Evolutionary conservation across 164 flowering plant genomes (phyloP).

Genomic region (Magnolia kwangsiensis): DNA sequence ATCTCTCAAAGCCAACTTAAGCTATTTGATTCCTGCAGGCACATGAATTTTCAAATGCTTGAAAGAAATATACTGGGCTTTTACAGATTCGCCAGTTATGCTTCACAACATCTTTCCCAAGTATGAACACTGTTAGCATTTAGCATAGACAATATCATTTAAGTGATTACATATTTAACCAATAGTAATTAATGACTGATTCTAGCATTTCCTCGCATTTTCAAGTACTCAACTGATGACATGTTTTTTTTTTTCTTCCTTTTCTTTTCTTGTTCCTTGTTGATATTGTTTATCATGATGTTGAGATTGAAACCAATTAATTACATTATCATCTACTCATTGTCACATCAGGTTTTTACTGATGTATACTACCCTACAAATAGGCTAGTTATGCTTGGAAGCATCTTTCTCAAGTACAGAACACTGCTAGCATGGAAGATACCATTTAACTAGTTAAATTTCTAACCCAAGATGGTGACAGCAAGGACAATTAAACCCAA

Average conservation of each 20-base stretch:
- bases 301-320: no score
- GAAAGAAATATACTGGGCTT: slow-evolving; percentile 50
- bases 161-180: not conserved
- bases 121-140: slow-evolving; percentile 25
- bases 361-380: no score
- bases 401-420: no score
- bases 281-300: no score
- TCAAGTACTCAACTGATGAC: not conserved
- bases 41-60: slow-evolving; percentile 57
- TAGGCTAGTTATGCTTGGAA: no score
- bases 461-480: no score
- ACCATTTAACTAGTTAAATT: no score
- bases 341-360: no score
- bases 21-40: slow-evolving; percentile 93
- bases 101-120: slow-evolving; percentile 40
- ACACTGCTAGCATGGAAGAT: no score
- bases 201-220: not conserved
- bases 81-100: slow-evolving; percentile 31
- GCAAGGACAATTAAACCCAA: no score
- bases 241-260: no score
- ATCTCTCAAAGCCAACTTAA: slow-evolving; percentile 30
- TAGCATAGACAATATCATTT: not conserved
- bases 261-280: not conserved
- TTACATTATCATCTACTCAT: no score
- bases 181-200: not conserved